phyloP scores from a whole-genome alignment of 805 yeast genomes.

The Wickerhamiella domercqiae region DNA sequence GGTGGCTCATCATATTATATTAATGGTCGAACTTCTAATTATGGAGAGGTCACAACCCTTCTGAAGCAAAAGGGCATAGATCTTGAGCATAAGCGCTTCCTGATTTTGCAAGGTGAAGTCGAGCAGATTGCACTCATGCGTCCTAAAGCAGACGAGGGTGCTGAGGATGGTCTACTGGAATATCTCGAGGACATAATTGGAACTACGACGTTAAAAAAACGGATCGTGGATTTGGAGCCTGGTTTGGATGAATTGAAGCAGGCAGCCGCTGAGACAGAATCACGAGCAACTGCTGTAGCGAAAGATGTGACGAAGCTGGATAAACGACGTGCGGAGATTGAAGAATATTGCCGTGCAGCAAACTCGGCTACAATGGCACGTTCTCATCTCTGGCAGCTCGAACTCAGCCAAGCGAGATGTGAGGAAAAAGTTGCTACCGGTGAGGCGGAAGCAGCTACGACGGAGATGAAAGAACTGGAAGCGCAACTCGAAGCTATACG shows the following conservation, averaged over 20 bases:
- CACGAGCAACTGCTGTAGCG: slow-evolving; percentile 63
- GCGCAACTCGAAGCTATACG: slow-evolving; percentile 11
- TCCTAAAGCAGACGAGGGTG: slow-evolving; percentile 83
- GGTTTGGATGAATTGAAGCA: slow-evolving; percentile 66
- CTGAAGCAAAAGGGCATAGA: slow-evolving; percentile 78
- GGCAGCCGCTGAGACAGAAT: slow-evolving; percentile 64
- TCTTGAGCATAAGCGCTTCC: slow-evolving; percentile 82
- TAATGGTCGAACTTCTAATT: slow-evolving; percentile 53
- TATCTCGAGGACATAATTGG: slow-evolving; percentile 95
- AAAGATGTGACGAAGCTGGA: slow-evolving; percentile 55
- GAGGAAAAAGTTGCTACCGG: neutral
- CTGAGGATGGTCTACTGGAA: slow-evolving; percentile 87
- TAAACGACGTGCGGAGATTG: slow-evolving; percentile 48
- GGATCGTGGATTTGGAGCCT: slow-evolving; percentile 48
- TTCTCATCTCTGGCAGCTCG: slow-evolving; percentile 40
- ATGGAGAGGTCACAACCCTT: slow-evolving; percentile 60
- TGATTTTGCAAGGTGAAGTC: slow-evolving; percentile 94
- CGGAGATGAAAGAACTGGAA: slow-evolving; percentile 28
- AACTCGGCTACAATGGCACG: slow-evolving; percentile 39
- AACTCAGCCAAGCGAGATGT: neutral
- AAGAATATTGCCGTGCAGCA: slow-evolving; percentile 49
- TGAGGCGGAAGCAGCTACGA: slow-evolving; percentile 10
- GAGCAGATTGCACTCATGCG: slow-evolving; percentile 98
- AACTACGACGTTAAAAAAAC: slow-evolving; percentile 64
- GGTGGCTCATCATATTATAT: slow-evolving; percentile 53